Evolutionary conservation across 768 basidiomycete species (phyloP).

Genomic region (Clitopilus passeckerianus): DNA sequence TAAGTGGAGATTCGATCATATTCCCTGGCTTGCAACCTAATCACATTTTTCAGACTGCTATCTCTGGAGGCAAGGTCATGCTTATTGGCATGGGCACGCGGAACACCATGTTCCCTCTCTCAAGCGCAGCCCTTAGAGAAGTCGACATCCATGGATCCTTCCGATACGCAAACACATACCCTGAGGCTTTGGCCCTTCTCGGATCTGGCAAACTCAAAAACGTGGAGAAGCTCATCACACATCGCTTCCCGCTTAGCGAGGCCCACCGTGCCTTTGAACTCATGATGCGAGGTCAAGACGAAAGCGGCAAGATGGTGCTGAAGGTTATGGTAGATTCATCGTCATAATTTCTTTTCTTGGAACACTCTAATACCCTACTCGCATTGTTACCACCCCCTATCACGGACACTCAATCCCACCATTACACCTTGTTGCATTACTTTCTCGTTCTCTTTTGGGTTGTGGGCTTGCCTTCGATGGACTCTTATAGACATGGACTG

Average conservation of each 20-base stretch:
- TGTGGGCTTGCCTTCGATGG: background rate
- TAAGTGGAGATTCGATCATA: conserved; percentile 36
- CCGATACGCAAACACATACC: conserved; percentile 88
- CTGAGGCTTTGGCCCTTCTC: conserved; percentile 76
- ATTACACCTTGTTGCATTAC: background rate
- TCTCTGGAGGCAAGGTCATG: conserved; percentile 84
- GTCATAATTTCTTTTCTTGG: background rate
- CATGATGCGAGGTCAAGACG: conserved; percentile 72
- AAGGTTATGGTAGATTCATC: conserved; percentile 76
- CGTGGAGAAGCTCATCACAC: conserved; percentile 74
- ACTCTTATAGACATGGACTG: background rate
- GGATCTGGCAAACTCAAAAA: conserved; percentile 60
- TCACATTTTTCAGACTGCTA: conserved; percentile 55
- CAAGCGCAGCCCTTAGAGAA: conserved; percentile 78
- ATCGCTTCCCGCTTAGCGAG: conserved; percentile 63
- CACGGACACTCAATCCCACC: background rate
- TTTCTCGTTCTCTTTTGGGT: background rate
- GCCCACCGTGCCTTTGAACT: conserved; percentile 79
- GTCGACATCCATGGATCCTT: conserved; percentile 93
- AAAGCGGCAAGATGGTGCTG: conserved; percentile 75
- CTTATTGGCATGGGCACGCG: conserved; percentile 95
- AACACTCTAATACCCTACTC: background rate
- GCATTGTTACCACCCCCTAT: background rate
- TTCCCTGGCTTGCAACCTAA: conserved; percentile 2
- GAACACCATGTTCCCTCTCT: conserved; percentile 77